These are phyloP conservation scores for Trichoderma atrobrunneum DNA, from an alignment of 2,329 filamentous ascomycete genomes.

Conservation along the genomic window DNA sequence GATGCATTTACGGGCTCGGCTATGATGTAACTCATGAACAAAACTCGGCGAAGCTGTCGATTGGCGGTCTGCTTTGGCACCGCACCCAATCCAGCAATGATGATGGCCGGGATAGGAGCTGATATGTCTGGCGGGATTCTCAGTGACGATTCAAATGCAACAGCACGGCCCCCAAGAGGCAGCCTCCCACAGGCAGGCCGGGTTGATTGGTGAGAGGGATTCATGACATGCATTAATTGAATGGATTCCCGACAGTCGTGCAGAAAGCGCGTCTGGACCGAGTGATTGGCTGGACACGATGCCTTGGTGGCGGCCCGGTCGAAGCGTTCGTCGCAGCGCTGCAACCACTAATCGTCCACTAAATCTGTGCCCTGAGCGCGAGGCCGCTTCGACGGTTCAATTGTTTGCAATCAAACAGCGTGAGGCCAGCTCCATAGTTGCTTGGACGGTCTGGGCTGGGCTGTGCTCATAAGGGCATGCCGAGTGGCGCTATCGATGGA, in stretches of 20 bases:
- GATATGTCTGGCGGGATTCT: background rate
- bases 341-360: conserved; percentile 7
- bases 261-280: conserved; percentile 21
- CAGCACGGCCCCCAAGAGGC: conserved; percentile 9
- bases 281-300: conserved; percentile 20
- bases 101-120: background rate
- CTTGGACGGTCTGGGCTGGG: background rate
- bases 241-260: conserved; percentile 20
- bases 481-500: conserved; percentile 2
- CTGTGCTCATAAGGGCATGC: background rate
- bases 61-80: background rate
- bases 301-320: background rate
- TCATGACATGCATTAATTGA: conserved; percentile 27
- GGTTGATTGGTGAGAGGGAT: conserved; percentile 21
- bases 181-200: conserved; percentile 4
- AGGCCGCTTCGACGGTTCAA: background rate
- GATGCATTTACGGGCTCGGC: background rate
- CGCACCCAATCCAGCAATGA: background rate
- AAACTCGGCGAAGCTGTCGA: background rate
- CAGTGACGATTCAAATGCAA: background rate
- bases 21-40: background rate
- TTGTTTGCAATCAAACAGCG: background rate
- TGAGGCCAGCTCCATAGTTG: background rate
- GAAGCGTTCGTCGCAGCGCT: conserved; percentile 14
- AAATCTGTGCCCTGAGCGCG: background rate